Conservation (phyloP, 2,329 filamentous ascomycete genomes). For the Apiospora rasikravindrae region DNA sequence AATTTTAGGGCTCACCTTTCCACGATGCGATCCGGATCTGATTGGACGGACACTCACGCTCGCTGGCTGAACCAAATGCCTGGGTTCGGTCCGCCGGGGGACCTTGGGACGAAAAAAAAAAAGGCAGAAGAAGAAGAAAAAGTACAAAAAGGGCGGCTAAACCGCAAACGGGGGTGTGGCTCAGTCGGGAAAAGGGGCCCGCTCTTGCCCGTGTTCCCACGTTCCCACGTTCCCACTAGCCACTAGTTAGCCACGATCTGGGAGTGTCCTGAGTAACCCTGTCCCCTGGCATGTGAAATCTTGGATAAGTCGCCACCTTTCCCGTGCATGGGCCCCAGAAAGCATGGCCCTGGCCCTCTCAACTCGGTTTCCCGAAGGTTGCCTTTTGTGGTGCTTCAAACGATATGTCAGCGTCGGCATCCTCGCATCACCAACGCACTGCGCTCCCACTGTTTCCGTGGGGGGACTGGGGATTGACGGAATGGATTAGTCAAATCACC, state of each 20-base stretch:
- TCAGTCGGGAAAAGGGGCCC: background rate
- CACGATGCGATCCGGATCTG: conserved; percentile 5
- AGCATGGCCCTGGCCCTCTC: background rate
- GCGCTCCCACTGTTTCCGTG: background rate
- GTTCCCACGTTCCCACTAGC: conserved; percentile 6
- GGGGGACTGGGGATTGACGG: background rate
- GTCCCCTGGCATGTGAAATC: conserved; percentile 5
- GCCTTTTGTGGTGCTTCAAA: background rate
- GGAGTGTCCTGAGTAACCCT: background rate
- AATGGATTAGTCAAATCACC: background rate
- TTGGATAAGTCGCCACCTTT: conserved; percentile 8
- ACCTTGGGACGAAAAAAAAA: background rate
- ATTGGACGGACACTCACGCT: background rate
- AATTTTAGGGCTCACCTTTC: conserved; percentile 13
- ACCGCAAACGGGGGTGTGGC: background rate
- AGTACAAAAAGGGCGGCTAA: background rate
- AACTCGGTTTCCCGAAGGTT: background rate
- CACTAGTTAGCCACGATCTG: conserved; percentile 2
- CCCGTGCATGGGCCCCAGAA: background rate
- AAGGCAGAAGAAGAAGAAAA: background rate
- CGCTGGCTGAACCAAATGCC: conserved; percentile 2
- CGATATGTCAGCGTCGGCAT: background rate
- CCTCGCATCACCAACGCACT: background rate
- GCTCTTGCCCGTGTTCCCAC: conserved; percentile 5
- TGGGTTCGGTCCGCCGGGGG: conserved; percentile 4